These are phyloP conservation scores for Colletotrichum godetiae DNA, from an alignment of 2,329 filamentous ascomycete species.

Conservation along the genomic window DNA sequence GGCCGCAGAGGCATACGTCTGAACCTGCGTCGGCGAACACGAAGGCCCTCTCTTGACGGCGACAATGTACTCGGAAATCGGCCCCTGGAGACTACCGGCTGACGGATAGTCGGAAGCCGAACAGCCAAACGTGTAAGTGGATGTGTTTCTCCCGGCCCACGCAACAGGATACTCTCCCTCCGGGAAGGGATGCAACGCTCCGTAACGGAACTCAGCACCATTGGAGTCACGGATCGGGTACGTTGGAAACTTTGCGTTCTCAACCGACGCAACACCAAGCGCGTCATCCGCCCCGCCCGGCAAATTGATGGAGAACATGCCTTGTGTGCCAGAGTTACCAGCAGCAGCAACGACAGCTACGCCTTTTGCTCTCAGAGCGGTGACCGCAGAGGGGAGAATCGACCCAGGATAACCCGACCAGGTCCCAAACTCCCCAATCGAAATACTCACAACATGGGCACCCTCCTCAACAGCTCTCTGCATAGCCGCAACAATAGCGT, in stretches of 20 bases:
- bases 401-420: slow-evolving; percentile 19
- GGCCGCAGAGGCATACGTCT: slow-evolving; percentile 16
- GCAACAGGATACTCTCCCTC: slow-evolving; percentile 19
- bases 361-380: slow-evolving; percentile 64
- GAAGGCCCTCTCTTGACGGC: slow-evolving; percentile 6
- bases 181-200: slow-evolving; percentile 19
- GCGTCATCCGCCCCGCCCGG: slow-evolving; percentile 60
- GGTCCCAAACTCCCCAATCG: slow-evolving; percentile 34
- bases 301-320: slow-evolving; percentile 61
- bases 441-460: slow-evolving; percentile 44
- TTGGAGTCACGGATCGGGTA: slow-evolving; percentile 12
- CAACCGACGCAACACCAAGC: slow-evolving; percentile 60
- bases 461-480: slow-evolving; percentile 40
- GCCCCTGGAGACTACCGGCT: neutral
- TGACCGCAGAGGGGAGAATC: slow-evolving; percentile 50
- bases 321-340: slow-evolving; percentile 59
- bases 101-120: slow-evolving; percentile 12
- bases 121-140: slow-evolving; percentile 10
- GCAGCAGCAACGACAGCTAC: slow-evolving; percentile 63
- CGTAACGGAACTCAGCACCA: slow-evolving; percentile 25
- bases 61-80: slow-evolving; percentile 4
- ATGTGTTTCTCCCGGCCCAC: neutral
- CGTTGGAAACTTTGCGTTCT: slow-evolving; percentile 51
- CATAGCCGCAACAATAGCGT: slow-evolving; percentile 42
- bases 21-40: slow-evolving; percentile 11